A percentile compares a stretch with the other conserved stretches of the same genome.
These are phyloP conservation scores for Sordariomycetes sp. DNA, from an alignment of 2,329 filamentous ascomycete genomes.

Conservation along the genomic window DNA sequence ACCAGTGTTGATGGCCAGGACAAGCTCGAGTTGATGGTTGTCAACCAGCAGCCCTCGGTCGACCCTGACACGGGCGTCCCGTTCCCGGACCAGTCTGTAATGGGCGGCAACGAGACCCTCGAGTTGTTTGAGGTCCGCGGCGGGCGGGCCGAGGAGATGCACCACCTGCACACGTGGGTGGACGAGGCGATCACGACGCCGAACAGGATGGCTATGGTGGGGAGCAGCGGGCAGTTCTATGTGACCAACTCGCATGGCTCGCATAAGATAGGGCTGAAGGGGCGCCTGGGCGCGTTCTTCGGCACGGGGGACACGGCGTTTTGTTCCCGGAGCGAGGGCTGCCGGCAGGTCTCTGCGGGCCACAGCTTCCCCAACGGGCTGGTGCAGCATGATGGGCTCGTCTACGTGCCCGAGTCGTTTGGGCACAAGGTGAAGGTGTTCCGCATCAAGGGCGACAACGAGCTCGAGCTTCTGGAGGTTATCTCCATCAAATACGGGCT, in stretches of 20 bases:
- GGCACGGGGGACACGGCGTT: constrained; percentile 16
- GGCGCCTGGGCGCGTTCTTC: constrained; percentile 12
- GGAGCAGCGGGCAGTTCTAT: constrained; percentile 11
- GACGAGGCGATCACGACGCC: constrained; percentile 12
- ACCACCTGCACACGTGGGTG: constrained; percentile 13
- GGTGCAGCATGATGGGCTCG: not conserved
- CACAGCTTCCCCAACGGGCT: constrained; percentile 20
- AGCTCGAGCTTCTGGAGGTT: constrained; percentile 9
- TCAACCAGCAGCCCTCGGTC: constrained; percentile 15
- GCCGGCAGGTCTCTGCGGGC: constrained; percentile 11
- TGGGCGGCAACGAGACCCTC: constrained; percentile 6
- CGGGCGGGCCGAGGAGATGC: constrained; percentile 7
- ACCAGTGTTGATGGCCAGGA: not conserved
- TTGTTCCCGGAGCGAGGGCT: constrained; percentile 12
- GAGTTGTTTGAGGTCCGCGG: constrained; percentile 4
- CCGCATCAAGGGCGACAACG: constrained; percentile 5
- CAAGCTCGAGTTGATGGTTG: constrained; percentile 11
- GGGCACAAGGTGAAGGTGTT: constrained; percentile 10
- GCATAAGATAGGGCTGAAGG: constrained; percentile 9
- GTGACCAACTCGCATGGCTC: constrained; percentile 15
- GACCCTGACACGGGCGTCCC: constrained; percentile 11
- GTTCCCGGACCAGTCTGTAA: constrained; percentile 10
- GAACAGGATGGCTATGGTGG: constrained; percentile 12
- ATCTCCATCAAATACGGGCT: constrained; percentile 12
- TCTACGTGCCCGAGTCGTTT: constrained; percentile 19